Evolutionary conservation across 2,329 filamentous ascomycete species (phyloP).

Genomic region (Arthrobotrys pseudoclavata): DNA sequence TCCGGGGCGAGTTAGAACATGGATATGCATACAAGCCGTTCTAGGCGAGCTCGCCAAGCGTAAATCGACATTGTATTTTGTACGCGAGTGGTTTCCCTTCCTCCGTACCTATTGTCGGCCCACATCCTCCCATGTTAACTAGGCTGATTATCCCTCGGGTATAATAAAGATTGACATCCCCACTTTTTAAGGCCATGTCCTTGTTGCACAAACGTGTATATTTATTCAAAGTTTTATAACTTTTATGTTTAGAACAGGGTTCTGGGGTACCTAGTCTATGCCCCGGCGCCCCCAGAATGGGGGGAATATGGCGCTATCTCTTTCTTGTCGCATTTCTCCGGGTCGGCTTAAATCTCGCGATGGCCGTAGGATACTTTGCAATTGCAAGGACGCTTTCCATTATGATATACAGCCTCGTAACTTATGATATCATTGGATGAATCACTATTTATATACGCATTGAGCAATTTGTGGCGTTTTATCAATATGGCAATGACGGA

Average conservation of each 20-base stretch:
- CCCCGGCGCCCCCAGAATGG: background rate
- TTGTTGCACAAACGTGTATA: slow-evolving; percentile 27
- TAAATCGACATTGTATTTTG: background rate
- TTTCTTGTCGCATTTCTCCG: slow-evolving; percentile 1
- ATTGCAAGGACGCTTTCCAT: background rate
- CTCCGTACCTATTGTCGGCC: slow-evolving; percentile 18
- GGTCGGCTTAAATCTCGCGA: slow-evolving; percentile 18
- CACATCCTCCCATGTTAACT: background rate
- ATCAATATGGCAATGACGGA: slow-evolving; percentile 22
- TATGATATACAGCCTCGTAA: background rate
- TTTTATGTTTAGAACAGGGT: slow-evolving; percentile 12
- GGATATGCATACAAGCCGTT: slow-evolving; percentile 17
- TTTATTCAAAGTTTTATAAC: slow-evolving; percentile 4
- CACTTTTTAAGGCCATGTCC: slow-evolving; percentile 41
- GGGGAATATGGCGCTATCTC: background rate
- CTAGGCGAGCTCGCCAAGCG: slow-evolving; percentile 29
- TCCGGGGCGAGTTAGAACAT: slow-evolving; percentile 18
- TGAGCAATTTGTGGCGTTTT: slow-evolving; percentile 31
- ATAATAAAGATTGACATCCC: slow-evolving; percentile 16
- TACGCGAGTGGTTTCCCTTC: slow-evolving; percentile 24
- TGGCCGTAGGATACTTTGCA: background rate
- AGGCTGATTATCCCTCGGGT: slow-evolving; percentile 10
- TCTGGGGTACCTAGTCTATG: background rate
- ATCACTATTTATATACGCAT: background rate
- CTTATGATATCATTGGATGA: background rate